A percentile compares a stretch with the other conserved stretches of the same genome.
phyloP scores from a whole-genome alignment of 768 basidiomycete genomes.

The Tylopilus rubrobrunneus region DNA sequence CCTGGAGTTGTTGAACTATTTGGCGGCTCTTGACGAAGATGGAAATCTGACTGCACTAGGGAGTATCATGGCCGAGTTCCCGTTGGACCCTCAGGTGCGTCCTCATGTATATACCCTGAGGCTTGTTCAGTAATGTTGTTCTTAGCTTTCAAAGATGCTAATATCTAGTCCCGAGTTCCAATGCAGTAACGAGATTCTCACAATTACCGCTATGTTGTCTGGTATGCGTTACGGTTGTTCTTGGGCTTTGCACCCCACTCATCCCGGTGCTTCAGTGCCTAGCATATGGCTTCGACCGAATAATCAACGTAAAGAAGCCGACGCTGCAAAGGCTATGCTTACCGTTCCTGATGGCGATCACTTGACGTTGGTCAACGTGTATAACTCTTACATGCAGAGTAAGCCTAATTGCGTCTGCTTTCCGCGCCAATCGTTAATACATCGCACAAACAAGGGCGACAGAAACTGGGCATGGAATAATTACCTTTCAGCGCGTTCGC shows the following conservation, averaged over 20 bases:
- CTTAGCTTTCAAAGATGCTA: conserved; percentile 81
- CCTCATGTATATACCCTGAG: background rate
- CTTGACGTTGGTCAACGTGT: conserved; percentile 90
- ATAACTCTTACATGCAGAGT: conserved; percentile 88
- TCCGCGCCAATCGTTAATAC: background rate
- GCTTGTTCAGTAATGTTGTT: background rate
- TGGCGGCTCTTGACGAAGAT: conserved; percentile 91
- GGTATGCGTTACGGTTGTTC: conserved; percentile 41
- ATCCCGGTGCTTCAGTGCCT: conserved; percentile 46
- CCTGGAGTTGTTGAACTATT: conserved; percentile 87
- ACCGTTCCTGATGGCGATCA: conserved; percentile 97
- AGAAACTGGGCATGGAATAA: conserved; percentile 90
- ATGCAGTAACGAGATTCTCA: conserved; percentile 94
- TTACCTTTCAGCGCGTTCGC: conserved; percentile 78
- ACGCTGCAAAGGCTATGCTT: conserved; percentile 83
- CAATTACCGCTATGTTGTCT: conserved; percentile 95
- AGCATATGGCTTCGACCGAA: conserved; percentile 94
- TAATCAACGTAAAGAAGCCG: conserved; percentile 85
- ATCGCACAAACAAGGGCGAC: conserved; percentile 60
- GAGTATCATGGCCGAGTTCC: conserved; percentile 94
- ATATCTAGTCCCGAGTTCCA: conserved; percentile 93
- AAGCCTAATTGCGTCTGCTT: conserved; percentile 22
- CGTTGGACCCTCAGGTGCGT: conserved; percentile 90
- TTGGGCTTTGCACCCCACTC: background rate
- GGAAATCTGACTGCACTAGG: conserved; percentile 87